Percentiles rank a stretch among this genome's conserved stretches.
phyloP scores from a whole-genome alignment of 352 stramenopile species.

The Phytophthora boehmeriae region DNA sequence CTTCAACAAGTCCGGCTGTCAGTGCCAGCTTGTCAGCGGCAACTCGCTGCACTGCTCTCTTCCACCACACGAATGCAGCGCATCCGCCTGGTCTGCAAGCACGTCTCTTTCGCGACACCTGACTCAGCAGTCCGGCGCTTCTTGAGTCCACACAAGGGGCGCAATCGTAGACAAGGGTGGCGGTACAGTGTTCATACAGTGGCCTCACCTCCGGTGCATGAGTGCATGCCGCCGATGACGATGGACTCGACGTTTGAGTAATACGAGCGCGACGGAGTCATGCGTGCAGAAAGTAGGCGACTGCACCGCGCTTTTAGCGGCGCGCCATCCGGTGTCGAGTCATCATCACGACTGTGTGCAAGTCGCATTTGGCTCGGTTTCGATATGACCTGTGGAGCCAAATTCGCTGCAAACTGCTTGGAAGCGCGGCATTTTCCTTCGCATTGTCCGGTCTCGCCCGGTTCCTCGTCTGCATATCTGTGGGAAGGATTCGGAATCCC shows the following conservation, averaged over 20 bases:
- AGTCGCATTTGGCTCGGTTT: too few species aligned
- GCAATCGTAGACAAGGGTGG: constrained; percentile 1
- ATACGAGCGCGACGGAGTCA: constrained; percentile 4
- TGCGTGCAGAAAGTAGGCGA: constrained; percentile 1
- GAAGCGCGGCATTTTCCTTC: neutral
- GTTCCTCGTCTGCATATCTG: neutral
- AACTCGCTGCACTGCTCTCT: neutral
- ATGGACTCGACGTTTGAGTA: constrained; percentile 21
- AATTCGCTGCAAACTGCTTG: too few species aligned
- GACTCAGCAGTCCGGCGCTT: too few species aligned
- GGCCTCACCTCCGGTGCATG: constrained; percentile 13
- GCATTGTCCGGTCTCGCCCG: neutral
- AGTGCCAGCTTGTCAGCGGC: neutral
- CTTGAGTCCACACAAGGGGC: too few species aligned
- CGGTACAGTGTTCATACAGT: constrained; percentile 20
- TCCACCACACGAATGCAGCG: neutral
- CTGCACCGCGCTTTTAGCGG: constrained; percentile 16
- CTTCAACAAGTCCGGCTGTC: constrained; percentile 22
- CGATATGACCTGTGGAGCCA: too few species aligned
- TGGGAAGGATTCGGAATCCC: constrained; percentile 25
- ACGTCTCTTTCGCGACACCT: constrained; percentile 1
- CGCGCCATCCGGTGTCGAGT: constrained; percentile 19
- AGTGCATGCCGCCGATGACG: constrained; percentile 34
- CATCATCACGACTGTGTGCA: constrained; percentile 23
- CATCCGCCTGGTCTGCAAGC: neutral